phyloP scores from a whole-genome alignment of 805 yeast genomes.

The Ogataea pignaliae region DNA sequence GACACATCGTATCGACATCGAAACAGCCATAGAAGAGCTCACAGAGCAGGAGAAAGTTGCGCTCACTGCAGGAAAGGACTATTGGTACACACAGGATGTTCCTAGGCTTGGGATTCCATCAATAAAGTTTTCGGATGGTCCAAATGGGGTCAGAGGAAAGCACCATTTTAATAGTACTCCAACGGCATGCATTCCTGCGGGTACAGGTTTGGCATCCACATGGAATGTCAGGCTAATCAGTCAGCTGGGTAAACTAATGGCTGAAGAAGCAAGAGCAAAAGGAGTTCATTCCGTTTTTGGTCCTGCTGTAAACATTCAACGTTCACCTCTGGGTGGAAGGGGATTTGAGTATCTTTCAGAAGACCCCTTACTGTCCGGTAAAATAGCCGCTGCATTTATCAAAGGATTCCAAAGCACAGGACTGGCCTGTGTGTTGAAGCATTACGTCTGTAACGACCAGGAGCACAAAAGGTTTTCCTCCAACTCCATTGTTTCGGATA shows the following conservation, averaged over 20 bases:
- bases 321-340: slow-evolving; percentile 48
- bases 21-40: slow-evolving; percentile 13
- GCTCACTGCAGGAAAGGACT: slow-evolving; percentile 27
- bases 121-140: slow-evolving; percentile 39
- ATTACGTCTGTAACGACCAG: slow-evolving; percentile 58
- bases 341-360: slow-evolving; percentile 61
- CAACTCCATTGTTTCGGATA: slow-evolving; percentile 46
- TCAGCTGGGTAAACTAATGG: slow-evolving; percentile 39
- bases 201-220: slow-evolving; percentile 43
- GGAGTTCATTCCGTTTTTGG: slow-evolving; percentile 38
- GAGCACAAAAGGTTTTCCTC: slow-evolving; percentile 50
- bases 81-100: slow-evolving; percentile 37
- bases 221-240: slow-evolving; percentile 36
- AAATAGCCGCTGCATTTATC: slow-evolving; percentile 43
- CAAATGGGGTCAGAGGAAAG: slow-evolving; percentile 45
- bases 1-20: slow-evolving; percentile 7
- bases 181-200: slow-evolving; percentile 43
- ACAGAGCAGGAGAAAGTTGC: slow-evolving; percentile 25
- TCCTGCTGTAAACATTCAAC: slow-evolving; percentile 36
- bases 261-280: slow-evolving; percentile 39
- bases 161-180: slow-evolving; percentile 37
- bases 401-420: slow-evolving; percentile 51
- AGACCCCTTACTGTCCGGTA: slow-evolving; percentile 49
- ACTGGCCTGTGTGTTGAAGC: slow-evolving; percentile 56
- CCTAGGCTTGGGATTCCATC: slow-evolving; percentile 33